A percentile compares a stretch with the other conserved stretches of the same genome.
These are phyloP conservation scores for Aspergillus aculeatus DNA, from an alignment of 2,329 filamentous ascomycete genomes.

Conservation along the genomic window DNA sequence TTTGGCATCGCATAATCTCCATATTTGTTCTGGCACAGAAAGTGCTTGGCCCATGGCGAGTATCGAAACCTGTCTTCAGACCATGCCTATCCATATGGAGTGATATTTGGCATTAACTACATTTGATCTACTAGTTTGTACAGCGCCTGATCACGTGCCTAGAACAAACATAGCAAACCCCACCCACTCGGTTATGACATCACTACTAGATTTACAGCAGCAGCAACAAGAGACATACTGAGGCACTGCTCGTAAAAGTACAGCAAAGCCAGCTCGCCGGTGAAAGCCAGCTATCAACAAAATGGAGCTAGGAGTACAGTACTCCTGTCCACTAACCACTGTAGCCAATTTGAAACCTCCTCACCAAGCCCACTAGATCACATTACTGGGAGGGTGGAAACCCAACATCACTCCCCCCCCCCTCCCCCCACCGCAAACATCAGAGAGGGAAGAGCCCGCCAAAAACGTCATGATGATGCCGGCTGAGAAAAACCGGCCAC, in stretches of 20 bases:
- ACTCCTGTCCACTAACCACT: not conserved
- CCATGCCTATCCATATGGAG: too few species aligned
- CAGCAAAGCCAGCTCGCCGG: not conserved
- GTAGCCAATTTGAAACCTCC: not conserved
- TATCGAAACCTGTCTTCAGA: too few species aligned
- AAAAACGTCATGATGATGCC: constrained; percentile 15
- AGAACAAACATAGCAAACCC: not conserved
- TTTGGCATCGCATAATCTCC: too few species aligned
- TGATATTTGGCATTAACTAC: too few species aligned
- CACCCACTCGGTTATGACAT: not conserved
- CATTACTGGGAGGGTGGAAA: not conserved
- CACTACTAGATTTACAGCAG: not conserved
- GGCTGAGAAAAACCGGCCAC: not conserved
- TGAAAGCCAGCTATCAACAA: not conserved
- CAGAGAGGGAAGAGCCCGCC: not conserved
- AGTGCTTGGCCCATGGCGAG: not conserved
- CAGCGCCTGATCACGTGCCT: not conserved
- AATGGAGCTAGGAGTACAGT: not conserved
- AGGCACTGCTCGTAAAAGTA: not conserved
- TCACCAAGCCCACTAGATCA: not conserved
- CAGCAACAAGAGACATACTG: not conserved
- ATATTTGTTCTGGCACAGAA: not conserved
- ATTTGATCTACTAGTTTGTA: too few species aligned
- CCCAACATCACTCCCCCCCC: not conserved
- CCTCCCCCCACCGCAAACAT: not conserved